phyloP scores from a whole-genome alignment of 768 basidiomycete species.

The Trametes elegans region DNA sequence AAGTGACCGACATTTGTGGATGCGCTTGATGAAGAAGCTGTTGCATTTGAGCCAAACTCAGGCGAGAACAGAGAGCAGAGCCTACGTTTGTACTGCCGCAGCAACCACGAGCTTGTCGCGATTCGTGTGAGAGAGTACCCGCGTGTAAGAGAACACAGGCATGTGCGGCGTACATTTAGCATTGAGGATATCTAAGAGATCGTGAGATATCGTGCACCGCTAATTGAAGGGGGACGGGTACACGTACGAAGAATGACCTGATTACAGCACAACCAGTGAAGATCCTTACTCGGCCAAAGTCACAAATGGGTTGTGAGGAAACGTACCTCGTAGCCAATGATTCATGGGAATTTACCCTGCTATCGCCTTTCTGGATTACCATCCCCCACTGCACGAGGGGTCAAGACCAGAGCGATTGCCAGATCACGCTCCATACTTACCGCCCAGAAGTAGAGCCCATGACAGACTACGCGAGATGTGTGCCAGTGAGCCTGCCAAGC shows the following conservation, averaged over 20 bases:
- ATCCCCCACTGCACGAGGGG: slow-evolving; percentile 9
- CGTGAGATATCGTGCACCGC: not conserved
- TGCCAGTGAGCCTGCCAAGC: not conserved
- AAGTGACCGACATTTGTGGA: slow-evolving; percentile 13
- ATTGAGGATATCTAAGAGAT: slow-evolving; percentile 1
- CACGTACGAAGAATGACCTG: slow-evolving; percentile 15
- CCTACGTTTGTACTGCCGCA: slow-evolving; percentile 12
- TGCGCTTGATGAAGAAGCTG: slow-evolving; percentile 20
- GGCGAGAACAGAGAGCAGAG: no score
- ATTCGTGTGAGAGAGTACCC: no score
- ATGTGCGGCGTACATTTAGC: slow-evolving; percentile 7
- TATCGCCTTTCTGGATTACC: not conserved
- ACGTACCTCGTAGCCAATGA: slow-evolving; percentile 10
- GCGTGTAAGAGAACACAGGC: no score
- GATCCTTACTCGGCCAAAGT: not conserved
- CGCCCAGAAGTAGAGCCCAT: slow-evolving; percentile 18
- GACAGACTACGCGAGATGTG: slow-evolving; percentile 2
- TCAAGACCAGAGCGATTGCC: no score
- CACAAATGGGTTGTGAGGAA: no score
- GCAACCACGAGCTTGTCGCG: slow-evolving; percentile 13
- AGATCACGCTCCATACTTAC: slow-evolving; percentile 2
- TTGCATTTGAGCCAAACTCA: not conserved
- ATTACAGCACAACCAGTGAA: not conserved
- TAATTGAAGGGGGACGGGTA: no score
- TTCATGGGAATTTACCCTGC: not conserved